Base-by-base conservation (phyloP, 2,329 filamentous ascomycete genomes). In the Cadophora sp. region DNA sequence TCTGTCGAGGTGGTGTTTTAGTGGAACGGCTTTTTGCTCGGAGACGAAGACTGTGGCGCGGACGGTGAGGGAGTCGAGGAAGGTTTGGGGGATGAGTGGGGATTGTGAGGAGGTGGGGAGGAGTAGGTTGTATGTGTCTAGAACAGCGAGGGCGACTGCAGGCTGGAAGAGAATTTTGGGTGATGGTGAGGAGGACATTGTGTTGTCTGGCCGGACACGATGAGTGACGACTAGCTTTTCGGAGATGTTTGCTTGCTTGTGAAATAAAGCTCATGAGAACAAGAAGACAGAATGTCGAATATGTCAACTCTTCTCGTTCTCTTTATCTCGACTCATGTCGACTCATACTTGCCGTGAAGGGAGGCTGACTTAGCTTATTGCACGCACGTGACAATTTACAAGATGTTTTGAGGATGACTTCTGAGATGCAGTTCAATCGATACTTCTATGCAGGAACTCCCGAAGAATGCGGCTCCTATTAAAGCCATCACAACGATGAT, bases 1-100 rank as follows among this genome's bases (percentile, higher is more conserved):
- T 1, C 84, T 81, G 81, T 97, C 94, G 72, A 93, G 84, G 79
- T 97, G 93, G 72, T 88, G 86, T 55, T 91, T 88, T 0, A 88
- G 79, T 0, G 85, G 82, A 24, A 87, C 81, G 0, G 80, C 75
- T 1, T 50, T 48, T 74, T 90, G 88, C 74, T 90, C 88, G 3
- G 80, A 37, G 31, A 89, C 84, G 74, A 89, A 91, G 65, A 91
- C 88, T 14, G 77, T 75, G 68, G 86, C 81, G 37, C 89, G 87
- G 53, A 91, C 83, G 53, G 80, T 77, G 85, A 90, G 88, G 73
- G 86, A 86, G 71, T 89, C 86, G 61, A 84, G 79, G 78, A 92
- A 92, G 37, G 82, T 72, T 24, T 78, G 73, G 0, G 89, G 86
- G 71, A 88, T 79, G 43, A n/a, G 63, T 24, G 6, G 53, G 40